Conservation (phyloP, 371 early-diverging fungal genomes). For the Thermomucor indicae-seudaticae region DNA sequence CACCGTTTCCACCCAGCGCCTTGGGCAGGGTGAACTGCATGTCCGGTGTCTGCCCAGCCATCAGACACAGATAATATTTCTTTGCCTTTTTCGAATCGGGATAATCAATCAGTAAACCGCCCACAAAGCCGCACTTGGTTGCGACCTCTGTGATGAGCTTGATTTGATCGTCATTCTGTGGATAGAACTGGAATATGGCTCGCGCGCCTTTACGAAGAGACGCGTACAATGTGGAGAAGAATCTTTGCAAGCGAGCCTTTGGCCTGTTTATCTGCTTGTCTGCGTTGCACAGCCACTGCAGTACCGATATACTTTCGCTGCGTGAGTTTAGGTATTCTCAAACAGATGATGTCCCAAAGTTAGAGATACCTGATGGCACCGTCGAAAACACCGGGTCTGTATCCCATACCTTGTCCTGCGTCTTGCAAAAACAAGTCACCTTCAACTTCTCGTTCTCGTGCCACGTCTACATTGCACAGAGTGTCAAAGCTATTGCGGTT, state of each 20-base stretch:
- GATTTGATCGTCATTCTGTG: constrained; percentile 94
- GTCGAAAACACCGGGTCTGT: constrained; percentile 97
- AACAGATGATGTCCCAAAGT: too few species aligned
- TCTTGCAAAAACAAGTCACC: constrained; percentile 95
- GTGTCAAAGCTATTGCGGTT: not conserved
- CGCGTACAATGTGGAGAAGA: constrained; percentile 93
- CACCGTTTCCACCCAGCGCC: constrained; percentile 74
- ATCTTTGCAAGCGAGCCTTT: constrained; percentile 77
- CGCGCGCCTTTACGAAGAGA: constrained; percentile 85
- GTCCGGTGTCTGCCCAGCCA: constrained; percentile 78
- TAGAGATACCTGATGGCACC: constrained; percentile 97
- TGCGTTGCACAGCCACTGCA: constrained; percentile 99
- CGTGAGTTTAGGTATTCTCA: too few species aligned
- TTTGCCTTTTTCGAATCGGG: constrained; percentile 96
- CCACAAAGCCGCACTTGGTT: constrained; percentile 92
- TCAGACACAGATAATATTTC: constrained; percentile 95
- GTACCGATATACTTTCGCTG: constrained; percentile 94
- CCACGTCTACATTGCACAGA: constrained; percentile 48
- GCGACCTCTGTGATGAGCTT: constrained; percentile 90
- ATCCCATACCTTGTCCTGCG: constrained; percentile 94
- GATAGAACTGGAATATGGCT: constrained; percentile 99
- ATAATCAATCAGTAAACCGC: constrained; percentile 96
- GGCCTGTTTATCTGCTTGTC: constrained; percentile 87
- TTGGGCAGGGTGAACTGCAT: constrained; percentile 68
- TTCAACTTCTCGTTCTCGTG: constrained; percentile 79